Percentiles rank a stretch among this genome's conserved stretches.
These are phyloP conservation scores for Penicillium fimorum DNA, from an alignment of 495 filamentous ascomycete species.

Conservation along the genomic window DNA sequence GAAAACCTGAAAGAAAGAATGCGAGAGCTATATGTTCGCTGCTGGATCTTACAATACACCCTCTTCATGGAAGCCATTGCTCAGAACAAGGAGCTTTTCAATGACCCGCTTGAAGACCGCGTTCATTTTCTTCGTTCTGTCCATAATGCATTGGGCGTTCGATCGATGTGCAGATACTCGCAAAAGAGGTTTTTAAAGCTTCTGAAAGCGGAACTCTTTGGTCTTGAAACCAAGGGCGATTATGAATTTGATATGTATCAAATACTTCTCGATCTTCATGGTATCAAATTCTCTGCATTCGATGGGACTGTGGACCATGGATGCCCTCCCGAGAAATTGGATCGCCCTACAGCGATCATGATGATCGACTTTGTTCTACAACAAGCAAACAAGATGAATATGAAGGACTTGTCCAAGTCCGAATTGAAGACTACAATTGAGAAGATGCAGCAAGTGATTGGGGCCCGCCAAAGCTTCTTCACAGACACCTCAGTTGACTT, in stretches of 20 bases:
- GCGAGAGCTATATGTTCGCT: conserved; percentile 83
- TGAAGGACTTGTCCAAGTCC: conserved; percentile 87
- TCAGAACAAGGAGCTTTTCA: conserved; percentile 62
- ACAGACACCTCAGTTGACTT: conserved; percentile 63
- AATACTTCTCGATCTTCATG: conserved; percentile 84
- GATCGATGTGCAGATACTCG: conserved; percentile 81
- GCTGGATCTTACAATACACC: conserved; percentile 77
- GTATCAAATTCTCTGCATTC: conserved; percentile 71
- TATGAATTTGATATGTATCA: conserved; percentile 80
- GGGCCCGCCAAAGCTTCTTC: conserved; percentile 63
- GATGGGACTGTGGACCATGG: conserved; percentile 71
- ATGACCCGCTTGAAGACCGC: conserved; percentile 62
- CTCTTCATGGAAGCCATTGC: conserved; percentile 71
- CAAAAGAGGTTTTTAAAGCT: conserved; percentile 85
- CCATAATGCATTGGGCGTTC: conserved; percentile 81
- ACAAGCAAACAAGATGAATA: conserved; percentile 77
- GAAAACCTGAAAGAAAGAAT: conserved; percentile 67
- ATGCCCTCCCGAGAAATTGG: conserved; percentile 70
- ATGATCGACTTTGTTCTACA: conserved; percentile 79
- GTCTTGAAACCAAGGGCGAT: conserved; percentile 59
- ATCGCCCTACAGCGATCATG: conserved; percentile 69
- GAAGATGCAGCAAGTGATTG: conserved; percentile 76
- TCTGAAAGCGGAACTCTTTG: conserved; percentile 76
- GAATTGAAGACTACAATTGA: conserved; percentile 87
- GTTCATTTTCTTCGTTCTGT: conserved; percentile 72